Conservation (phyloP, 1,139 yeast genomes). For the Zygoascus hellenicus region DNA sequence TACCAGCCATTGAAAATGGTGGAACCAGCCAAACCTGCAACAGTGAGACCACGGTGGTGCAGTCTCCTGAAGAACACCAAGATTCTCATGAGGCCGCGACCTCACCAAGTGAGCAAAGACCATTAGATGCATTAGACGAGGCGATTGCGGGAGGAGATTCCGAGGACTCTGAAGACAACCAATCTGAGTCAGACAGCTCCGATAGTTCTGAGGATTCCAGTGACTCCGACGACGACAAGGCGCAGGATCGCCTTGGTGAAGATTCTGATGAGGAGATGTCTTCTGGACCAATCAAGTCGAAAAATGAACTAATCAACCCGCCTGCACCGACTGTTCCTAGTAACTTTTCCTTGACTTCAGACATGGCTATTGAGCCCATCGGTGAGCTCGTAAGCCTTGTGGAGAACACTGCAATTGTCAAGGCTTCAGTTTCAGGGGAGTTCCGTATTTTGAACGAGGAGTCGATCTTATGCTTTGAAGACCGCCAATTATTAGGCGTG, state of each 20-base stretch:
- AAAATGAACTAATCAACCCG: constrained; percentile 69
- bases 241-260: constrained; percentile 19
- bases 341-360: constrained; percentile 51
- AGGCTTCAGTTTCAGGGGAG: constrained; percentile 79
- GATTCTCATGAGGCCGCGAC: neutral
- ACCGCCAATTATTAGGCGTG: constrained; percentile 69
- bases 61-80: no score
- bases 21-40: no score
- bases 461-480: constrained; percentile 73
- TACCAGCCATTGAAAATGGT: no score
- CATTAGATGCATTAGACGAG: constrained; percentile 18
- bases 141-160: constrained; percentile 19
- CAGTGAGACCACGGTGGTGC: no score
- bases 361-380: constrained; percentile 62
- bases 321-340: constrained; percentile 63
- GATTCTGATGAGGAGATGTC: constrained; percentile 31
- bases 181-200: constrained; percentile 13
- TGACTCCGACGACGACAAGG: constrained; percentile 16
- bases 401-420: constrained; percentile 65
- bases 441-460: constrained; percentile 76
- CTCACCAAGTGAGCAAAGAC: neutral
- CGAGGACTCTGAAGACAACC: constrained; percentile 11
- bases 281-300: constrained; percentile 65
- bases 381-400: constrained; percentile 71
- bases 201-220: constrained; percentile 7